Evolutionary conservation across 495 filamentous ascomycete species (phyloP).

Genomic region (Parmelia sp.): DNA sequence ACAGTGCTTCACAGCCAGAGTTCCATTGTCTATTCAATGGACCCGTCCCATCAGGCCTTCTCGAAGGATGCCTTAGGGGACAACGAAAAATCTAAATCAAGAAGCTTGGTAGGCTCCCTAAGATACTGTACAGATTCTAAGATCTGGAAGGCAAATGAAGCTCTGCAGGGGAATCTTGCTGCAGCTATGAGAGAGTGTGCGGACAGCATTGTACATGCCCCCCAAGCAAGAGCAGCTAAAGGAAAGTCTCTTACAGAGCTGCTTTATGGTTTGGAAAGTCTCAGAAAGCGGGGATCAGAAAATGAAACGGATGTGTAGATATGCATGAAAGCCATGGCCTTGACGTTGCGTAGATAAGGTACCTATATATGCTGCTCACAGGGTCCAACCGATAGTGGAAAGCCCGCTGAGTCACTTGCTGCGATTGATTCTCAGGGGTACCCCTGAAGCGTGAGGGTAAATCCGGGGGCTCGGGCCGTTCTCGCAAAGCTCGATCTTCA

Average conservation of each 20-base stretch:
- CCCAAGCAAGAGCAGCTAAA: constrained; percentile 11
- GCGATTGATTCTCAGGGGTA: no score
- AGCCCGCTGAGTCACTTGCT: no score
- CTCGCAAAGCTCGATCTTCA: no score
- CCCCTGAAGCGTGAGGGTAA: no score
- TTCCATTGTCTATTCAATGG: constrained; percentile 52
- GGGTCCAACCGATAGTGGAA: no score
- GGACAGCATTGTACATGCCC: not conserved
- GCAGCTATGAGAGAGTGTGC: constrained; percentile 9
- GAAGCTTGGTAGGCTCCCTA: constrained; percentile 8
- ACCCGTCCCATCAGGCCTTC: constrained; percentile 41
- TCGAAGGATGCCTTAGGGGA: constrained; percentile 37
- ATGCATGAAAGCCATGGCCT: not conserved
- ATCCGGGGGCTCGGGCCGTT: no score
- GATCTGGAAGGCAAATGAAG: not conserved
- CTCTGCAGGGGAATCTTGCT: constrained; percentile 9
- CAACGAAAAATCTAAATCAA: not conserved
- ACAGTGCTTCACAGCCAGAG: constrained; percentile 30
- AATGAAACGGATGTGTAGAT: constrained; percentile 8
- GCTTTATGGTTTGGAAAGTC: constrained; percentile 63
- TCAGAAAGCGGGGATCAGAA: constrained; percentile 62
- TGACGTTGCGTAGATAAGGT: no score
- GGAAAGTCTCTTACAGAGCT: constrained; percentile 37
- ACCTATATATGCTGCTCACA: no score
- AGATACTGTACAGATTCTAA: not conserved